phyloP scores from a whole-genome alignment of 257 asterid species.

The Mitragyna speciosa region DNA sequence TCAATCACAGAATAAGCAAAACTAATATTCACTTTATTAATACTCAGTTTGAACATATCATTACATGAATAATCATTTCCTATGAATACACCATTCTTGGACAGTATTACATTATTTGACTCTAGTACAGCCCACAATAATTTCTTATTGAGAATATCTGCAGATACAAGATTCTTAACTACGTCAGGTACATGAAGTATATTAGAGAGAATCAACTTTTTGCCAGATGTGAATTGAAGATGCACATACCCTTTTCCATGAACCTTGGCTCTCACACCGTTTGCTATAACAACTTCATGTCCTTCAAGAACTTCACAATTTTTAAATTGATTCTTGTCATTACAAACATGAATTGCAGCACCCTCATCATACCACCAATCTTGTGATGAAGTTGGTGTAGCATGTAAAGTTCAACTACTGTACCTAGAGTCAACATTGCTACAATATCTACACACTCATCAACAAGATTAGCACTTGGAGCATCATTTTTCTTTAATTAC shows the following conservation, averaged over 20 bases:
- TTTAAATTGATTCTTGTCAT: too few species aligned
- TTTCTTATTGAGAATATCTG: neutral
- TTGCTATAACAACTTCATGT: neutral
- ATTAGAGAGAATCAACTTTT: constrained; percentile 4
- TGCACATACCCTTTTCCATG: neutral
- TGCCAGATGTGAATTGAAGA: neutral
- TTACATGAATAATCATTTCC: neutral
- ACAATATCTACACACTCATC: too few species aligned
- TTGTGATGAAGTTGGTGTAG: too few species aligned
- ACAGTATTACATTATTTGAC: neutral
- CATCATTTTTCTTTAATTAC: too few species aligned
- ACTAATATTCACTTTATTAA: neutral
- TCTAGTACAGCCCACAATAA: neutral
- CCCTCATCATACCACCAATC: neutral
- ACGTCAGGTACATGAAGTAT: neutral
- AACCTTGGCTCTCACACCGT: neutral
- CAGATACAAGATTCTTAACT: neutral
- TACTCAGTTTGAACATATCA: neutral
- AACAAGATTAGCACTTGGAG: too few species aligned
- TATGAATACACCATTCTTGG: neutral
- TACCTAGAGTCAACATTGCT: too few species aligned
- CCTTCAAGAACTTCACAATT: neutral
- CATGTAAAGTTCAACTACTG: too few species aligned
- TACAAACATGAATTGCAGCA: neutral
- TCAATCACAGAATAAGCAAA: neutral